phyloP scores from a whole-genome alignment of 345 rosid genomes.

The Corymbia maculata region DNA sequence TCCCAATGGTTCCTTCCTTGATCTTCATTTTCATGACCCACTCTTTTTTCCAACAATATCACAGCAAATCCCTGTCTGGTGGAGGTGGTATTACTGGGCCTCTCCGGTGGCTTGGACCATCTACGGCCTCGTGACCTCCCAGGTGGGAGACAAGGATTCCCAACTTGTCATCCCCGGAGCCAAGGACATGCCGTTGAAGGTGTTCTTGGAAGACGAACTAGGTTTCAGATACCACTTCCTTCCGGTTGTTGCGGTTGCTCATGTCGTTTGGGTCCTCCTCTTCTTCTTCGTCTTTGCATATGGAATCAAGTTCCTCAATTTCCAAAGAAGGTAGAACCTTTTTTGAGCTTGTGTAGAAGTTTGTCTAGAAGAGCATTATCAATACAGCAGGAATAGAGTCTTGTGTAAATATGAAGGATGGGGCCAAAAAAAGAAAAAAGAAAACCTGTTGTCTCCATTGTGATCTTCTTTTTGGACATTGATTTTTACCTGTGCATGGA shows the following conservation, averaged over 20 bases:
- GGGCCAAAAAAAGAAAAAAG: neutral
- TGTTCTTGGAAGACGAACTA: constrained; percentile 27
- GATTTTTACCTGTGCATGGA: neutral
- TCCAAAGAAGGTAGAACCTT: constrained; percentile 6
- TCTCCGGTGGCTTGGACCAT: constrained; percentile 76
- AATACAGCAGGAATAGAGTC: neutral
- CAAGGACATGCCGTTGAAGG: constrained; percentile 10
- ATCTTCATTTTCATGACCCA: neutral
- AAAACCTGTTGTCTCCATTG: neutral
- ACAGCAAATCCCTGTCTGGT: constrained; percentile 80
- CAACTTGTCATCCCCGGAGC: constrained; percentile 31
- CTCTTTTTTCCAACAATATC: neutral
- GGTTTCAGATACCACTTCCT: constrained; percentile 57
- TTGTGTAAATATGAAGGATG: neutral
- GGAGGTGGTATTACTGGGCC: constrained; percentile 91
- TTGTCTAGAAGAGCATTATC: neutral
- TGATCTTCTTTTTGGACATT: neutral
- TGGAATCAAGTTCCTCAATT: constrained; percentile 14
- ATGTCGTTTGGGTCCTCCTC: constrained; percentile 14
- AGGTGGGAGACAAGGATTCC: constrained; percentile 43
- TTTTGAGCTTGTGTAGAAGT: neutral
- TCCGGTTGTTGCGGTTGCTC: constrained; percentile 47
- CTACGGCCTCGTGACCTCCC: constrained; percentile 68
- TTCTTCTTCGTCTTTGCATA: constrained; percentile 16
- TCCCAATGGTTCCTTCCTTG: neutral